A percentile compares a stretch with the other conserved stretches of the same genome.
These are phyloP conservation scores for Plasmodium vinckei DNA, from an alignment of 169 alveolate species.

Conservation along the genomic window DNA sequence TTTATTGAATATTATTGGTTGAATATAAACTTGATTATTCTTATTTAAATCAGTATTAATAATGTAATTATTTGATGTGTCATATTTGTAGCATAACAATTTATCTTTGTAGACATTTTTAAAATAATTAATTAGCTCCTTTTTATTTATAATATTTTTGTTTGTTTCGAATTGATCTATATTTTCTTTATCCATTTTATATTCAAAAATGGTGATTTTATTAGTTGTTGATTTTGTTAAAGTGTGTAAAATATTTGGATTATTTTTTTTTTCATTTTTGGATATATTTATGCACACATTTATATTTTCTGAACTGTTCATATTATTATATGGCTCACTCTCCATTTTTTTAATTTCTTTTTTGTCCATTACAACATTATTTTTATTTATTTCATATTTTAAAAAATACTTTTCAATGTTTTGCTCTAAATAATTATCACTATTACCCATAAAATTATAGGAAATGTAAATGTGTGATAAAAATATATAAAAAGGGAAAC, in stretches of 20 bases:
- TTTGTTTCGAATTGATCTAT: not conserved
- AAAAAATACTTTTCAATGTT: slow-evolving; percentile 38
- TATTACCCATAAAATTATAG: slow-evolving; percentile 3
- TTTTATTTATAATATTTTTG: not conserved
- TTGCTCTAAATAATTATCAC: not conserved
- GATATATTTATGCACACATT: not conserved
- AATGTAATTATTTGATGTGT: not conserved
- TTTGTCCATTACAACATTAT: slow-evolving; percentile 9
- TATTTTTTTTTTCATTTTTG: not conserved
- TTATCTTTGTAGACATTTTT: not conserved
- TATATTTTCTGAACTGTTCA: not conserved
- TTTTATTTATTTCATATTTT: slow-evolving; percentile 17
- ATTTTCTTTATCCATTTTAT: not conserved
- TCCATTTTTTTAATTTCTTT: not conserved
- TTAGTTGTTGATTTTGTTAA: not conserved
- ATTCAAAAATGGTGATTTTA: too few species aligned
- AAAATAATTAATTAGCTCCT: not conserved
- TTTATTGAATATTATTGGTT: not conserved
- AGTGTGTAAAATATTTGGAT: not conserved
- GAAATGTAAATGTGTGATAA: slow-evolving; percentile 44
- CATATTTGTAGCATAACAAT: not conserved
- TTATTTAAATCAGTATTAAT: not conserved
- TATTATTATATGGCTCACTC: not conserved
- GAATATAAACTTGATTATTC: not conserved
- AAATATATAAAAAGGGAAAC: slow-evolving; percentile 37